These are phyloP conservation scores for Trametes sp. DNA, from an alignment of 1,284 basidiomycete genomes.

Conservation along the genomic window DNA sequence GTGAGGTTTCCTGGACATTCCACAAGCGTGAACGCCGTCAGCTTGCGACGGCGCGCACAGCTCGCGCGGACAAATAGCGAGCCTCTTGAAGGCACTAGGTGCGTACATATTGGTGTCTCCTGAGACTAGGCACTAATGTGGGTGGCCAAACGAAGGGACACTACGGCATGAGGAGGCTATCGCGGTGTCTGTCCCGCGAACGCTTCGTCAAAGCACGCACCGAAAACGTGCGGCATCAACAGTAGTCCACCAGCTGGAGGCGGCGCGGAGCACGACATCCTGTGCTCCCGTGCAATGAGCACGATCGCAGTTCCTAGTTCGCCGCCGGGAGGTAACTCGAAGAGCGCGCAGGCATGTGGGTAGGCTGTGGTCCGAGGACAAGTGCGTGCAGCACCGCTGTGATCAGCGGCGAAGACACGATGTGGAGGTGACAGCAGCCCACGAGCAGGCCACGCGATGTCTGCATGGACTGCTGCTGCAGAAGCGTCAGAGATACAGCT, in stretches of 20 bases:
- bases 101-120: too few relatives aligned
- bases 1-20: conserved; percentile 1
- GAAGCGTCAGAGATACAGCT: not conserved
- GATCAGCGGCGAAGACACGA: conserved; percentile 11
- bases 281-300: conserved; percentile 7
- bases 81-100: not conserved
- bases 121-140: too few relatives aligned
- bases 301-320: not conserved
- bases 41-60: not conserved
- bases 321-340: too few relatives aligned
- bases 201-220: conserved; percentile 31
- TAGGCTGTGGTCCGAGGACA: conserved; percentile 14
- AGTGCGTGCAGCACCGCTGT: not conserved
- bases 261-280: conserved; percentile 10
- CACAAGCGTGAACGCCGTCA: not conserved
- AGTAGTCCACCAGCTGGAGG: conserved; percentile 12
- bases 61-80: not conserved
- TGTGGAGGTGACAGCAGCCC: not conserved
- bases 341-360: not conserved
- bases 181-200: conserved; percentile 3
- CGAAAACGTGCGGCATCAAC: conserved; percentile 35
- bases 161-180: not conserved
- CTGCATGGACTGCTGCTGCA: not conserved
- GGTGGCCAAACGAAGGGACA: not conserved
- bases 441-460: conserved; percentile 6